These are phyloP conservation scores for Tritrichomonas foetus DNA, from an alignment of 208 protist genomes.

Conservation along the genomic window DNA sequence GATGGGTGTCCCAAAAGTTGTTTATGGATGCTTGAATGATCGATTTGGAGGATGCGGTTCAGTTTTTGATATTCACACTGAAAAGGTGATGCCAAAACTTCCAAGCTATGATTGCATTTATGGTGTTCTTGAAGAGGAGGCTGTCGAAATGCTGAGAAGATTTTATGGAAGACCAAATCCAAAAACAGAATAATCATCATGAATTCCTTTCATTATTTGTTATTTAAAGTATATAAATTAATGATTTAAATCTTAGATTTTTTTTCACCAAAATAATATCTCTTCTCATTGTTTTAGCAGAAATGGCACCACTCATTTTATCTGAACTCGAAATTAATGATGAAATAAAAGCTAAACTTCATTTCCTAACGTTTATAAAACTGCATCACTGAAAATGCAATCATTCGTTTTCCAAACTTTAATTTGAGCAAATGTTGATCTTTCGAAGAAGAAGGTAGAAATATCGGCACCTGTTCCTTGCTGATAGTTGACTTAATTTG, in stretches of 20 bases:
- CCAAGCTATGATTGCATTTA: background rate
- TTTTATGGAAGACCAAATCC: conserved; percentile 37
- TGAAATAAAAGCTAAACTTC: background rate
- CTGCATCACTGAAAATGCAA: background rate
- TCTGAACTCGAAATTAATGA: background rate
- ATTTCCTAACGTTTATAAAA: background rate
- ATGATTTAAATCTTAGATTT: too few species aligned
- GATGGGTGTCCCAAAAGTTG: conserved; percentile 47
- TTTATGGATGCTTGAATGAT: conserved; percentile 56
- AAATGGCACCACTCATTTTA: background rate
- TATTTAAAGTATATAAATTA: too few species aligned
- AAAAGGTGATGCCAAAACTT: background rate
- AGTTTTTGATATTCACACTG: conserved; percentile 42
- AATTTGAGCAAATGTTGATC: background rate
- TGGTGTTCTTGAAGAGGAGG: conserved; percentile 10
- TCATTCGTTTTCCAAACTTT: background rate
- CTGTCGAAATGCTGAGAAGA: background rate
- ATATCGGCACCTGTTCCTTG: background rate
- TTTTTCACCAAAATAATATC: too few species aligned
- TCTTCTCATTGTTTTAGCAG: too few species aligned
- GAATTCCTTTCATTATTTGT: too few species aligned
- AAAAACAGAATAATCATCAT: background rate
- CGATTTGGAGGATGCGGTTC: conserved; percentile 57
- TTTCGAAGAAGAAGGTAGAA: background rate
- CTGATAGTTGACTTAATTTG: background rate